Base-by-base conservation (phyloP, 2,329 filamentous ascomycete species). In the Neofusicoccum ribis region DNA sequence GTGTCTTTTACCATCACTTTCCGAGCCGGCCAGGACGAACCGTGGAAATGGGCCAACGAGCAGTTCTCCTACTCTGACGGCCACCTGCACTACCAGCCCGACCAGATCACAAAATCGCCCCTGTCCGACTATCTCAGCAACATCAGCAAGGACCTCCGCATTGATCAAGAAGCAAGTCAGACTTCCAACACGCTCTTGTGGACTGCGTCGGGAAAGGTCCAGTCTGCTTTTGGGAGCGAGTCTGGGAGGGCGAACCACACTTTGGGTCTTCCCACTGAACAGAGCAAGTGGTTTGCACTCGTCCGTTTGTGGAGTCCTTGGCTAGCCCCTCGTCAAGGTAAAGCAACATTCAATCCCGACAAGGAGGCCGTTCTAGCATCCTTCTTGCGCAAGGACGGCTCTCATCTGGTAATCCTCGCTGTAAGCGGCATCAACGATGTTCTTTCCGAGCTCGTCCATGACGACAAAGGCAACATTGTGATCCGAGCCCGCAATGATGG, bases 261-360 rank as follows among this genome's bases (percentile, higher is more conserved):
- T 2, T 77, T 96, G 0, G 92, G 92, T 0, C 78, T 79, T 1
- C 89, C 91, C 0, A 89, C 85, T 71, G 84, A 85, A 47, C 78
- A 86, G 59, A 84, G 85, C 72, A 89, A 90, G 70, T 96, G 92
- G 88, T 94, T 97, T 74, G 88, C 91, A 7, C 79, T 97, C 12
- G 88, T 96, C 5, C 87, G 93, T 17, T 82, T 91, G 3, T 95
- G 89, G 87, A 85, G 85, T 39, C 90, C 93, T 1, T 98, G 94
- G 94, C 80, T 97, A 11, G 92, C 90, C 7, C 94, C 94, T n/a
- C 84, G 92, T 44, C 93, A 97, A 74, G 93, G 93, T 12, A 88
- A 85, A 67, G 77, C 81, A 3, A 79, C 79, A 0, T 90, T 96
- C 65, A 79, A 80, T 4, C 81, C 93, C 4, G 89, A 92, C 67